Conservation (phyloP, 768 basidiomycete genomes). For the Lactifluus subvellereus region DNA sequence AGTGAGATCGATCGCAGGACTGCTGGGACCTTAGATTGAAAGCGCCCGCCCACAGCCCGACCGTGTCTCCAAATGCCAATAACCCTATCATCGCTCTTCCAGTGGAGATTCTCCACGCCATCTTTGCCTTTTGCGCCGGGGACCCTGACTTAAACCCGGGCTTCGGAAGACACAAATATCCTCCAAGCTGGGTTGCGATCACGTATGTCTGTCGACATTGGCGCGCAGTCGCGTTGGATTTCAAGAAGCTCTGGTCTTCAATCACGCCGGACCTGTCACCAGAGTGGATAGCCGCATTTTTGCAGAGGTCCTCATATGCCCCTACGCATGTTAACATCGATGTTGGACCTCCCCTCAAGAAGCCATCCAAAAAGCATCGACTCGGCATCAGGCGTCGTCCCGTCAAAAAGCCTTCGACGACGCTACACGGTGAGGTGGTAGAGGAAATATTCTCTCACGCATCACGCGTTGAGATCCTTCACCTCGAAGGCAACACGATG, state of each 20-base stretch:
- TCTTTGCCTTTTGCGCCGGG: neutral
- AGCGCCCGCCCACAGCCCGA: neutral
- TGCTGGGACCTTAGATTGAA: neutral
- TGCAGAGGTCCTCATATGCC: neutral
- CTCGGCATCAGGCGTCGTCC: neutral
- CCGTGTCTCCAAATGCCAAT: neutral
- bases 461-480: neutral
- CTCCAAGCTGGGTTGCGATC: conserved; percentile 1
- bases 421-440: neutral
- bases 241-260: conserved; percentile 5
- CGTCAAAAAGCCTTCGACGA: neutral
- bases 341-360: neutral
- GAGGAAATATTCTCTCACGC: neutral
- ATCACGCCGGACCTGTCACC: conserved; percentile 4
- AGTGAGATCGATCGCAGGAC: neutral
- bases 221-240: neutral
- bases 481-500: neutral
- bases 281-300: neutral
- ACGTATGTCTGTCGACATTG: conserved; percentile 7
- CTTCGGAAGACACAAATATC: neutral
- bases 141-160: neutral
- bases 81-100: neutral
- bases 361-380: neutral
- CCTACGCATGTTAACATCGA: neutral
- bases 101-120: neutral